A percentile compares a stretch with the other conserved stretches of the same genome.
Evolutionary conservation across 106 monocot genomes (phyloP).

Genomic region (Gastrodia elata): DNA sequence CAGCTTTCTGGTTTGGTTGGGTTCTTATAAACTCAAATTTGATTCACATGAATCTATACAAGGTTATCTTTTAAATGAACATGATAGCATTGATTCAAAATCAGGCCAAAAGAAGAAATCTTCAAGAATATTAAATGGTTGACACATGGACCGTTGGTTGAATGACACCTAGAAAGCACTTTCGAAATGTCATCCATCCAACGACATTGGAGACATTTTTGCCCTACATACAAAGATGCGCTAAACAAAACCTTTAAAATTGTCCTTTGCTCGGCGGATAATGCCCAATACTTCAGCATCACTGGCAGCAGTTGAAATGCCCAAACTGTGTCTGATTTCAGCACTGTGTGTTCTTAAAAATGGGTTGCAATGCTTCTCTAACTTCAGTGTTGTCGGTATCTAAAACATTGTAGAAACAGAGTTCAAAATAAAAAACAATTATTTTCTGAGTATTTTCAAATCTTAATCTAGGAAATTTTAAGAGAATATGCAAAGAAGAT

Average conservation of each 20-base stretch:
- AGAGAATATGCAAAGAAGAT: too few relatives aligned
- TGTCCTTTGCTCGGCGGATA: conserved; percentile 80
- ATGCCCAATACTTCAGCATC: conserved; percentile 55
- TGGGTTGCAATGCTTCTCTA: conserved; percentile 82
- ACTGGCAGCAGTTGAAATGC: conserved; percentile 53
- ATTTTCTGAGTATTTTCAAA: too few relatives aligned
- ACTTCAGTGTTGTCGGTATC: conserved; percentile 83
- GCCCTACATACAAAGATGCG: too few relatives aligned
- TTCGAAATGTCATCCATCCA: too few relatives aligned
- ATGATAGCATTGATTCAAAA: too few relatives aligned
- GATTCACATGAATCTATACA: conserved; percentile 8
- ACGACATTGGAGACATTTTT: too few relatives aligned
- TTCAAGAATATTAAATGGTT: too few relatives aligned
- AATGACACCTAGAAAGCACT: too few relatives aligned
- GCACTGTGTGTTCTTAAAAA: conserved; percentile 68
- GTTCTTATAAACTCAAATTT: neutral
- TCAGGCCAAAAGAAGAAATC: too few relatives aligned
- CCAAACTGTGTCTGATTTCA: conserved; percentile 56
- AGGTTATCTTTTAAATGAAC: neutral
- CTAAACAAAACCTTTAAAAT: conserved; percentile 24
- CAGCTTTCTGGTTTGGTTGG: neutral
- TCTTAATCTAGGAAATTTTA: too few relatives aligned
- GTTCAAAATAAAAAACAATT: neutral
- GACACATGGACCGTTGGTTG: too few relatives aligned
- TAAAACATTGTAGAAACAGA: conserved; percentile 11